Conservation (phyloP, 352 stramenopile species). For the Globisporangium echinulatum region DNA sequence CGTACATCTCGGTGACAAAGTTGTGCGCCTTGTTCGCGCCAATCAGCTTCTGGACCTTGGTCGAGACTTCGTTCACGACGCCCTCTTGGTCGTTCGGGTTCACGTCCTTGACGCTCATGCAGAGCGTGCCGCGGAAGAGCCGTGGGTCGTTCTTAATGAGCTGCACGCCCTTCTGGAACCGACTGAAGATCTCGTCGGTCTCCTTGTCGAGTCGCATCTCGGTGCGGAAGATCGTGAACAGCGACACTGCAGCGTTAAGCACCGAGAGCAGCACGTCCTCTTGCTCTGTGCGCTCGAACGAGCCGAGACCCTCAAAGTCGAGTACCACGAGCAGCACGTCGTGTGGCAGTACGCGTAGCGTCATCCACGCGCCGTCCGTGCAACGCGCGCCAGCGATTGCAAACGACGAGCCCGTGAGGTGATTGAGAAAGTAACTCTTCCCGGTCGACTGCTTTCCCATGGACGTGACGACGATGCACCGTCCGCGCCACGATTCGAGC, state of each 20-base stretch:
- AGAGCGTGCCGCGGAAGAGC: slow-evolving; percentile 53
- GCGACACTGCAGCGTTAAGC: slow-evolving; percentile 60
- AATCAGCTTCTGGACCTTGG: slow-evolving; percentile 42
- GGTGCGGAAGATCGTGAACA: slow-evolving; percentile 69
- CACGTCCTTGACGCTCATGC: slow-evolving; percentile 72
- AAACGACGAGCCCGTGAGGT: slow-evolving; percentile 15
- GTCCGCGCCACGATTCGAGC: slow-evolving; percentile 13
- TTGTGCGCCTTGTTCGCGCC: slow-evolving; percentile 49
- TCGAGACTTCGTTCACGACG: slow-evolving; percentile 43
- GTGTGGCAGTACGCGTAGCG: slow-evolving; percentile 27
- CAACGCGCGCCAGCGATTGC: slow-evolving; percentile 54
- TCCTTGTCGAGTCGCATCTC: slow-evolving; percentile 79
- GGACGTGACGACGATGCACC: slow-evolving; percentile 15
- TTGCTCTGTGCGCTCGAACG: slow-evolving; percentile 67
- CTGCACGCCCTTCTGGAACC: slow-evolving; percentile 62
- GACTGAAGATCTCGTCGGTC: slow-evolving; percentile 54
- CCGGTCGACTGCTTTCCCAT: slow-evolving; percentile 50
- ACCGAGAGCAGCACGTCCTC: slow-evolving; percentile 74
- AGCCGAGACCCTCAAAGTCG: slow-evolving; percentile 72
- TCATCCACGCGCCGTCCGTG: slow-evolving; percentile 68
- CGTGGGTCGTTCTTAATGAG: slow-evolving; percentile 55
- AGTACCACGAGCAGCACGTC: slow-evolving; percentile 56
- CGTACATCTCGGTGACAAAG: slow-evolving; percentile 64
- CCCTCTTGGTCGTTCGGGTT: slow-evolving; percentile 52
- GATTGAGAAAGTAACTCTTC: slow-evolving; percentile 77